Percentiles rank a stretch among this genome's conserved stretches.
phyloP scores from a whole-genome alignment of 345 rosid genomes.

The Salix brachista region DNA sequence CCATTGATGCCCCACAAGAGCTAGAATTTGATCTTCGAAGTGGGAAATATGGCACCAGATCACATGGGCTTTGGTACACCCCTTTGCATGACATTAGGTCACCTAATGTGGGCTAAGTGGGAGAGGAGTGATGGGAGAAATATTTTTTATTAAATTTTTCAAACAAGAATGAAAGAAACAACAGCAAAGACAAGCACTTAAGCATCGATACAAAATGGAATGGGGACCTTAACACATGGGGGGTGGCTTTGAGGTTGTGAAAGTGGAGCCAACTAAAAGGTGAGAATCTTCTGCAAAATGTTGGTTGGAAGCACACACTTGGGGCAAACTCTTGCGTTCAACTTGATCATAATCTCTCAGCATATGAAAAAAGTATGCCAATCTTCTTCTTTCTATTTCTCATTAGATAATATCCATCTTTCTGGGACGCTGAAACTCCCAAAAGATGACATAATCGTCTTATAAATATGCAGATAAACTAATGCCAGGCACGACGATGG shows the following conservation, averaged over 20 bases:
- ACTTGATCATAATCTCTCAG: not conserved
- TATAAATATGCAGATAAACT: not conserved
- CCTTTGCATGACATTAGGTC: conserved; percentile 22
- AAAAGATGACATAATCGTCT: conserved; percentile 2
- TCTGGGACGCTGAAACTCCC: conserved; percentile 4
- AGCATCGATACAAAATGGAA: conserved; percentile 43
- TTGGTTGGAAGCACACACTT: conserved; percentile 52
- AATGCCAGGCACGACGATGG: not conserved
- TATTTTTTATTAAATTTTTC: not conserved
- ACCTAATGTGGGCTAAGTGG: conserved; percentile 30
- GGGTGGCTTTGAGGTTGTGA: conserved; percentile 35
- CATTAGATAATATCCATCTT: conserved; percentile 10
- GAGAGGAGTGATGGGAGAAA: conserved; percentile 11
- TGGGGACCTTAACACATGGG: conserved; percentile 92
- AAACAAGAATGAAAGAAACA: conserved; percentile 41
- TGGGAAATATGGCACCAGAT: conserved; percentile 30
- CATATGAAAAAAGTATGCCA: not conserved
- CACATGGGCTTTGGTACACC: conserved; percentile 39
- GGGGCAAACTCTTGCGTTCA: conserved; percentile 14
- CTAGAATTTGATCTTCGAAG: conserved; percentile 21
- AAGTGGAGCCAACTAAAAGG: conserved; percentile 56
- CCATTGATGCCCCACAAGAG: conserved; percentile 24
- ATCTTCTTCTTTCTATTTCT: not conserved
- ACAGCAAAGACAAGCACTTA: conserved; percentile 57
- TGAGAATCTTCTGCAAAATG: conserved; percentile 45